These are phyloP conservation scores for Leccinum proximum DNA, from an alignment of 1,284 basidiomycete genomes.

Conservation along the genomic window DNA sequence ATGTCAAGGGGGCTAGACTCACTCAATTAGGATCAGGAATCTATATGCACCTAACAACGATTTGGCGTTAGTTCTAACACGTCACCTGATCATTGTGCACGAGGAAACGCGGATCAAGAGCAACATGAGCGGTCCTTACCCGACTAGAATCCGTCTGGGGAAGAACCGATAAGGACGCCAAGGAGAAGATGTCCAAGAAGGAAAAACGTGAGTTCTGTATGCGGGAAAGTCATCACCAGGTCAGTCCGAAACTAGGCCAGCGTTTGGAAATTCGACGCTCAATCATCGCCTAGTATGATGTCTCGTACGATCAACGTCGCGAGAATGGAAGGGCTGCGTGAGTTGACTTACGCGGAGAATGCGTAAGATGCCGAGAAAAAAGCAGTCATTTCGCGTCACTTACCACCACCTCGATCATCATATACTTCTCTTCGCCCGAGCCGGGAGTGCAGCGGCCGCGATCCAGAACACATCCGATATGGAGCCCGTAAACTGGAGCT, in stretches of 20 bases:
- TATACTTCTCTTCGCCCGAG: constrained; percentile 88
- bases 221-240: constrained; percentile 10
- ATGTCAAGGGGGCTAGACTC: constrained; percentile 17
- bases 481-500: no score
- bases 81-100: constrained; percentile 3
- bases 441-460: no score
- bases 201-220: constrained; percentile 77
- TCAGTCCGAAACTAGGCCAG: not conserved
- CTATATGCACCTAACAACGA: constrained; percentile 75
- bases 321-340: constrained; percentile 84
- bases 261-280: constrained; percentile 20
- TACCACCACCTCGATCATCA: constrained; percentile 97
- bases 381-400: constrained; percentile 28
- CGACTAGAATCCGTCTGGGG: constrained; percentile 39
- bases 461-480: no score
- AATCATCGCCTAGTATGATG: constrained; percentile 37
- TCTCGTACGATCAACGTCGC: constrained; percentile 74
- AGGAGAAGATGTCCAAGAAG: constrained; percentile 82
- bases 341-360: not conserved
- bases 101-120: not conserved
- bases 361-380: not conserved
- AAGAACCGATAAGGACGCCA: constrained; percentile 91
- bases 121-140: not conserved
- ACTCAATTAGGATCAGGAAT: constrained; percentile 91
- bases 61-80: not conserved